Evolutionary conservation across 2,329 filamentous ascomycete genomes (phyloP), one percentile per base, ranked within the genome.

Genomic region (Juglanconis juglandina): DNA sequence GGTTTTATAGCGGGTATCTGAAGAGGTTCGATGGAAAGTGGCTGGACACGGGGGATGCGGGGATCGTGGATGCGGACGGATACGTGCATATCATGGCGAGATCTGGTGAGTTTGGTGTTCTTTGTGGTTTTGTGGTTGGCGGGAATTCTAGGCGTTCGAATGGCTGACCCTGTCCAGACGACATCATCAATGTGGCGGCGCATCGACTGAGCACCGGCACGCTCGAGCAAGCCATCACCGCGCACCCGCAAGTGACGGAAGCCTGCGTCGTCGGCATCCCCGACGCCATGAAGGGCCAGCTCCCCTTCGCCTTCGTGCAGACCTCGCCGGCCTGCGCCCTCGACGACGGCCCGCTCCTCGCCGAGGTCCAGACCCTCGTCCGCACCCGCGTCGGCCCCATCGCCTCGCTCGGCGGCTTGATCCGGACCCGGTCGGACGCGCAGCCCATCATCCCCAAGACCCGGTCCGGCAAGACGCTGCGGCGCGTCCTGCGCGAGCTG

Each of bases 181-280:
- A 97, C 72, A 89, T 97, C 62, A 92, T 97, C 70, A 97, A 97
- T 70, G 93, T 96, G n/a, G 93, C 92, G 46, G 92, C 93, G 5
- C 93, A 97, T 76, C 85, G 93, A 13, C 87, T 97, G 63, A 94
- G 90, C 64, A 96, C 92, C 10, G 91, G 92, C 53, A 84, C 89
- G 39, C 95, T 97, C 72, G 93, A 97, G 75, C 92, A 97, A 79
- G 93, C 91, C 56, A 90, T 97, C 63, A 88, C 92, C 11, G 87
- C 87, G 1, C 92, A 96, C 70, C 87, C 90, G 0, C 78, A 80
- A 3, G 86, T 97, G 56, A 89, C 89, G 35, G 93, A 97, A 78
- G 90, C 89, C 57, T 92, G 91, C 67, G 90, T 97, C 1, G 87
- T 98, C 34, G 89, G 90, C 47, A 88, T 96, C 59, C 92, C 93